Conservation (phyloP, 306 rosid species). For the Purshia tridentata region DNA sequence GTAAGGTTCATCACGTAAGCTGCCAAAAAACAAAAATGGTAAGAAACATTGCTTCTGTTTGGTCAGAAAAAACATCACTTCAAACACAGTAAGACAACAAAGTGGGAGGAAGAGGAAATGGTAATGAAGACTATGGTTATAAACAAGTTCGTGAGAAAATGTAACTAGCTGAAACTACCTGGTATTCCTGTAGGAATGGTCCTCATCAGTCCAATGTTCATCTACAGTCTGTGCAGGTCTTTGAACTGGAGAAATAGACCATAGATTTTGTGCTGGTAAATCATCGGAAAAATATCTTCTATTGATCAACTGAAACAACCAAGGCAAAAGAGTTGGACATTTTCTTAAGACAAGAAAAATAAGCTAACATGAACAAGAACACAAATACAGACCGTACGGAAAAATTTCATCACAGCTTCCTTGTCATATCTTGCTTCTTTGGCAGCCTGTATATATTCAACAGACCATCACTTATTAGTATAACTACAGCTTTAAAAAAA, state of each 20-base stretch:
- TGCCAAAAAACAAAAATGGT: conserved; percentile 28
- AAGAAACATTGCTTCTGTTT: not conserved
- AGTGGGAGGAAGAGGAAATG: not conserved
- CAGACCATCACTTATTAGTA: conserved; percentile 14
- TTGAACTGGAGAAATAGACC: conserved; percentile 69
- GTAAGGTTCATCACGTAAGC: conserved; percentile 58
- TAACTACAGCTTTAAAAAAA: conserved; percentile 3
- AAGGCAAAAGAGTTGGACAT: conserved; percentile 29
- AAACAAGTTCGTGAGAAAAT: not conserved
- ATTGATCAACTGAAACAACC: conserved; percentile 71
- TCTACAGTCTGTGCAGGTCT: conserved; percentile 65
- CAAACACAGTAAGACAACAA: not conserved
- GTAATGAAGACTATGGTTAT: not conserved
- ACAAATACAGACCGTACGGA: conserved; percentile 65
- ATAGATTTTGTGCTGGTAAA: conserved; percentile 50
- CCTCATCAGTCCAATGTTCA: conserved; percentile 62
- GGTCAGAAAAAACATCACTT: not conserved
- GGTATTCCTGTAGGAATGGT: conserved; percentile 48
- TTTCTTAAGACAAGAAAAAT: not conserved
- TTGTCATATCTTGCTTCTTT: conserved; percentile 94
- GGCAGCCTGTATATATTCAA: conserved; percentile 62
- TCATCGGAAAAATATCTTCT: conserved; percentile 93
- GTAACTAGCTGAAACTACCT: conserved; percentile 43
- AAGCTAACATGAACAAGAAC: conserved; percentile 2
- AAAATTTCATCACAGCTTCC: conserved; percentile 87